Base-by-base conservation (phyloP, 768 basidiomycete genomes). In the Galerina sulciceps region DNA sequence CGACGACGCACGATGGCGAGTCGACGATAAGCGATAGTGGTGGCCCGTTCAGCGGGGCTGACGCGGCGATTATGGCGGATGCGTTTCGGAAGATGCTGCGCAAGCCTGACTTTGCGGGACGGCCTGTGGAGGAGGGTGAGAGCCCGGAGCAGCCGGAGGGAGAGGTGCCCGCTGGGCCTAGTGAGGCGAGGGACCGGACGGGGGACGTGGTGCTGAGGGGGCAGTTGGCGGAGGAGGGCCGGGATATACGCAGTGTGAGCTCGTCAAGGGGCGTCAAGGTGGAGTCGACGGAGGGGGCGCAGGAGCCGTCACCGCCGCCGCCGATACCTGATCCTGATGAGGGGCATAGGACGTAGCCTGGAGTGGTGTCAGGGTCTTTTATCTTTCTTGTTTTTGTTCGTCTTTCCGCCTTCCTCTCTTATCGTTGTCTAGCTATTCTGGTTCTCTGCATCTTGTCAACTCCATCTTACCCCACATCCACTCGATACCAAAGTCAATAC, bases 21-120 rank as follows among this genome's bases (percentile, higher is more conserved):
- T 93, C 91, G 46, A 87, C 85, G 6, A 84, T 87, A 46, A 90
- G 88, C 46, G 84, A 85, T 53, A 87, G 88, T 53, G 77, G 85
- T 42, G 90, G 84, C 10, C 89, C 87, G 10, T 89, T 95, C 74
- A 89, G 88, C 44, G 88, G 85, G 17, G 88, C 90, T 18, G 94
- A 96, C 73, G 94, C 94, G 53, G 92, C 91, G 38, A 91, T 94
- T 70, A 92, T 96, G 86, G 93, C 94, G 40, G 89, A 93, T 76
- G 94, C 94, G 6, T 96, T 96, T 76, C 81, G 94, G 67, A 86
- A 90, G 71, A 91, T 90, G 63, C 77, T 96, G 68, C 82, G 94
- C 71, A 94, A 94, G 71, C 94, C 94, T 10, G 93, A 93, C 69
- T 96, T 95, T 72, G 82, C 88, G n/a, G 83, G 73, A 17, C 70